A percentile compares a stretch with the other conserved stretches of the same genome.
phyloP scores from a whole-genome alignment of 345 rosid genomes.

The Linum trigynum region DNA sequence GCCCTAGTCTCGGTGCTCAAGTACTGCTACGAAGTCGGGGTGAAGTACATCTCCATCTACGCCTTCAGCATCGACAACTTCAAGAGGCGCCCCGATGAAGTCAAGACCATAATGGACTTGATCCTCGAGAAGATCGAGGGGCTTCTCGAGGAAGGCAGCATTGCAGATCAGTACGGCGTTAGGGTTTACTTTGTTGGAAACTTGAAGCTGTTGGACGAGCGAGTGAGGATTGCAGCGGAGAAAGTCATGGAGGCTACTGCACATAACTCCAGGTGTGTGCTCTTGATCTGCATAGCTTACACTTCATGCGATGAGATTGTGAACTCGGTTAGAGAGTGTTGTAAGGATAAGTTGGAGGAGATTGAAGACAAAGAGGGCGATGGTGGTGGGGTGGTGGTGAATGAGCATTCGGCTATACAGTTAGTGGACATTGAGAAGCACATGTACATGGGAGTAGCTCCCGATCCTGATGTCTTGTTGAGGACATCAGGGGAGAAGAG shows the following conservation, averaged over 20 bases:
- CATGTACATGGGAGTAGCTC: slow-evolving; percentile 42
- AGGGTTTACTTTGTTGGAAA: slow-evolving; percentile 41
- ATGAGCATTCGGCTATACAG: slow-evolving; percentile 16
- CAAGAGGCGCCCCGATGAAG: slow-evolving; percentile 58
- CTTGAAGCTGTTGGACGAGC: slow-evolving; percentile 35
- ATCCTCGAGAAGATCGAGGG: slow-evolving; percentile 63
- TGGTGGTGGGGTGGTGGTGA: neutral
- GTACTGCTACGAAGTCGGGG: slow-evolving; percentile 63
- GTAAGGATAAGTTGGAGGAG: slow-evolving; percentile 27
- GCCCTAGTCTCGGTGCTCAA: slow-evolving; percentile 43
- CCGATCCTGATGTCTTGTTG: slow-evolving; percentile 59
- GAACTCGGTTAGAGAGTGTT: slow-evolving; percentile 53
- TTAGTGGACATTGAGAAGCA: slow-evolving; percentile 37
- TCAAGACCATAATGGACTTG: slow-evolving; percentile 58
- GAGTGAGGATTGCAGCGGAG: slow-evolving; percentile 39
- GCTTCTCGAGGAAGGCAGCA: slow-evolving; percentile 47
- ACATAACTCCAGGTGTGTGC: slow-evolving; percentile 26
- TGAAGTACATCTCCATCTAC: slow-evolving; percentile 47
- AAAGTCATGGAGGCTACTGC: slow-evolving; percentile 55
- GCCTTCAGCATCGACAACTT: slow-evolving; percentile 80
- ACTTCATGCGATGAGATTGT: slow-evolving; percentile 63
- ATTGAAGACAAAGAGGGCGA: neutral
- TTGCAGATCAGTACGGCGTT: slow-evolving; percentile 45
- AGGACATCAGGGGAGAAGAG: slow-evolving; percentile 66
- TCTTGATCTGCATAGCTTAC: slow-evolving; percentile 50